Evolutionary conservation across 768 basidiomycete genomes (phyloP).

Genomic region (Xerocomus spinulosus): DNA sequence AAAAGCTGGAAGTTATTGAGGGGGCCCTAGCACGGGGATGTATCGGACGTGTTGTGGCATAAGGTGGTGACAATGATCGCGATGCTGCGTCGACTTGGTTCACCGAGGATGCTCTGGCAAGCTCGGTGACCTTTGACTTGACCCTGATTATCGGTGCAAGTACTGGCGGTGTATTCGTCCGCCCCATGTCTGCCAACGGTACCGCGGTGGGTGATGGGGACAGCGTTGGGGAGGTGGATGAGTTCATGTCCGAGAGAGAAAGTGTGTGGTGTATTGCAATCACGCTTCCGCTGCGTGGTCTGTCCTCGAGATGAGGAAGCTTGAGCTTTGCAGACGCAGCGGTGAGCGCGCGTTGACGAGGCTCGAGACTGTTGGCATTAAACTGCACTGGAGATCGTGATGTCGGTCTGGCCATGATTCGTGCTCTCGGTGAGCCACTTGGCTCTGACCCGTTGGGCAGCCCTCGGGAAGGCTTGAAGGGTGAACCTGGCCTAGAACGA

Average conservation of each 20-base stretch:
- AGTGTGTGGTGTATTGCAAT: constrained; percentile 23
- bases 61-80: constrained; percentile 33
- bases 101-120: constrained; percentile 34
- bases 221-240: constrained; percentile 10
- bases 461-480: constrained; percentile 35
- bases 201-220: constrained; percentile 18
- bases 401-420: constrained; percentile 29
- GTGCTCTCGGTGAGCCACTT: constrained; percentile 24
- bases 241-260: constrained; percentile 20
- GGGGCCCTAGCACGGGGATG: constrained; percentile 25
- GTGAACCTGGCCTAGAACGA: constrained; percentile 40
- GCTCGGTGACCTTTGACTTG: constrained; percentile 56
- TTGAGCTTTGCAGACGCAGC: constrained; percentile 20
- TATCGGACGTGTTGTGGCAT: constrained; percentile 29
- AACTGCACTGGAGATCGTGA: constrained; percentile 19
- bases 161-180: constrained; percentile 15
- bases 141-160: constrained; percentile 39
- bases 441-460: constrained; percentile 30
- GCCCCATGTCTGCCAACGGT: constrained; percentile 7
- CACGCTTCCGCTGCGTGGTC: constrained; percentile 30
- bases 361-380: constrained; percentile 15
- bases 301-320: constrained; percentile 30
- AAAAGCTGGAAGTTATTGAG: constrained; percentile 27
- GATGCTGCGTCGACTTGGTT: constrained; percentile 33
- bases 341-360: constrained; percentile 31